These are phyloP conservation scores for Monilinia vaccinii-corymbosi DNA, from an alignment of 2,329 filamentous ascomycete species.

Conservation along the genomic window DNA sequence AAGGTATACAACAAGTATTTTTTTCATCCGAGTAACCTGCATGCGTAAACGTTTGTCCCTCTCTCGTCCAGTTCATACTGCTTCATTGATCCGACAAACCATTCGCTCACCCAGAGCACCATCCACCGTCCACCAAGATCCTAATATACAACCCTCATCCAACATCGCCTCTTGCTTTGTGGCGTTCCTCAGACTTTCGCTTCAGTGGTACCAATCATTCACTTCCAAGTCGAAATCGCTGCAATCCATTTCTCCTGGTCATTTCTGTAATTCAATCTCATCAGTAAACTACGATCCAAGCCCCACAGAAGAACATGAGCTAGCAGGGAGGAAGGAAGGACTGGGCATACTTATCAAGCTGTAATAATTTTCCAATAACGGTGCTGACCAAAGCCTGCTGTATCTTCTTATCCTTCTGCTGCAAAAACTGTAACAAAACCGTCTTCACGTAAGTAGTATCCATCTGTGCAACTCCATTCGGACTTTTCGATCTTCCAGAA, in stretches of 20 bases:
- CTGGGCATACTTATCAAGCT: conserved; percentile 61
- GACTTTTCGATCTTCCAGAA: conserved; percentile 28
- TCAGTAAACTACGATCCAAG: not conserved
- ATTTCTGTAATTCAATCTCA: conserved; percentile 34
- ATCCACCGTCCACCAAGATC: not conserved
- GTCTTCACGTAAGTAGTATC: conserved; percentile 61
- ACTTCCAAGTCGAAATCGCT: conserved; percentile 41
- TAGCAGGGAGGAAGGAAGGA: not conserved
- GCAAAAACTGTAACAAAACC: conserved; percentile 70
- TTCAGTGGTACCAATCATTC: not conserved
- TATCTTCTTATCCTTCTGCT: conserved; percentile 69
- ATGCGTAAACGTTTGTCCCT: not conserved
- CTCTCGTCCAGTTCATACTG: not conserved
- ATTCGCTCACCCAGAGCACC: not conserved
- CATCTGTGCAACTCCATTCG: conserved; percentile 14
- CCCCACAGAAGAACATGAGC: not conserved
- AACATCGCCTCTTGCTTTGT: not conserved
- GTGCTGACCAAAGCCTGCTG: conserved; percentile 64
- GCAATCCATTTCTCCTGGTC: conserved; percentile 85
- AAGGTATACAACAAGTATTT: not conserved
- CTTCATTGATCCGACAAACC: not conserved
- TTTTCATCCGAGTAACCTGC: not conserved
- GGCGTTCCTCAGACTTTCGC: not conserved
- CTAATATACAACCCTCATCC: not conserved
- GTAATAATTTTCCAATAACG: conserved; percentile 65